Base-by-base conservation (phyloP, 495 filamentous ascomycete species). In the Penicillium subrubescens region DNA sequence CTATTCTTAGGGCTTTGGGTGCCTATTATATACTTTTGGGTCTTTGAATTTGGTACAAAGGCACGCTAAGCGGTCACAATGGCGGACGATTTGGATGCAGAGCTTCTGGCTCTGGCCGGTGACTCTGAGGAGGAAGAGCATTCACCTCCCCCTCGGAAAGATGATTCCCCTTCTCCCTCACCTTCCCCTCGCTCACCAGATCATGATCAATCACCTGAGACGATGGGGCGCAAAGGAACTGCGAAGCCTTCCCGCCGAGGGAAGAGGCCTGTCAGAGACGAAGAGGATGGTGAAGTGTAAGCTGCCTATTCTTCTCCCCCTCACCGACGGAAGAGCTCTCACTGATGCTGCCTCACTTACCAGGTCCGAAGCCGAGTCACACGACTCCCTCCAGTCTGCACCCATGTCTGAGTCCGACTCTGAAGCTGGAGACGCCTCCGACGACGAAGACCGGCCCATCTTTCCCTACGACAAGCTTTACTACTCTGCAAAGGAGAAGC, bases 381-480 rank as follows among this genome's bases (percentile, higher is more conserved):
- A 86, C 11, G 79, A 86, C 66, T 97, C 94, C 2, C 87, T 92
- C 58, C 84, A 89, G 66, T 96, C 92, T 29, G 93, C 89, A 14
- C 88, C 91, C 2, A 96, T 97, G 92, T 91, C 91, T 56, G 94
- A 96, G 41, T 85, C 85, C 0, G 89, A 91, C 60, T 80, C 84
- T 31, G 83, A 81, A 73, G 84, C 77, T 63, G 85, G 77, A 41
- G 77, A 78, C n/a, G 77, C 77, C 17, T 76, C 73, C 35, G 77
- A 79, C 34, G 81, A 87, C 56, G 83, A 88, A 58, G 88, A 74
- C 29, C 60, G 85, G 25, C 82, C 84, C 4, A 87, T 91, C 34
- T 98, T 93, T 70, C 93, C 95, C 0, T 83, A 97, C 64, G 96
- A 98, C 48, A 93, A 93, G 55, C 88, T 93, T 33, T 98, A 93